These are phyloP conservation scores for Mentha longifolia DNA, from an alignment of 257 asterid genomes.

Conservation along the genomic window DNA sequence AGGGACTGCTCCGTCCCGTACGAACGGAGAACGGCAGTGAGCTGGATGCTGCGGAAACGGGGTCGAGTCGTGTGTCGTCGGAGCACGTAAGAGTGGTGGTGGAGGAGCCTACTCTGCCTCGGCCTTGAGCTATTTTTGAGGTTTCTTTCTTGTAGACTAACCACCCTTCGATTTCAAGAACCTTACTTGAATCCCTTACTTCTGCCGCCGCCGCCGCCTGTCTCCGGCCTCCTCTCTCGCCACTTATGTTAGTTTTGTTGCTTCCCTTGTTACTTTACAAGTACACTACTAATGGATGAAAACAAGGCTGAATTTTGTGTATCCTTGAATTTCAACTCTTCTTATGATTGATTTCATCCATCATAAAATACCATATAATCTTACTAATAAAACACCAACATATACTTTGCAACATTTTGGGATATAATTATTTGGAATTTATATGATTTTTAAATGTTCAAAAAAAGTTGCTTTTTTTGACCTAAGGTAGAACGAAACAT, in stretches of 20 bases:
- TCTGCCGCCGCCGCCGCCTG: neutral
- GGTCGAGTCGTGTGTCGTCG: conserved; percentile 36
- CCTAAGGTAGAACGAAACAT: too few relatives aligned
- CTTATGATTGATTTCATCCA: neutral
- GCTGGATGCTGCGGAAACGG: conserved; percentile 37
- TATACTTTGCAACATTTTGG: too few relatives aligned
- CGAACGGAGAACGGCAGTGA: conserved; percentile 51
- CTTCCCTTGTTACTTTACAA: conserved; percentile 11
- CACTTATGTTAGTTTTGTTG: conserved; percentile 5
- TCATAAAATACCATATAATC: too few relatives aligned
- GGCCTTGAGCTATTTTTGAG: conserved; percentile 36
- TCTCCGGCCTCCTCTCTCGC: neutral
- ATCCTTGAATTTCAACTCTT: conserved; percentile 1
- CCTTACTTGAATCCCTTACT: conserved; percentile 16
- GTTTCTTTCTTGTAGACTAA: conserved; percentile 24
- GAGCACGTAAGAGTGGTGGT: conserved; percentile 57
- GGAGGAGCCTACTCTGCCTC: conserved; percentile 46
- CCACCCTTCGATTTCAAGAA: conserved; percentile 25
- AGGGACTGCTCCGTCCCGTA: conserved; percentile 73
- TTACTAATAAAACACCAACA: too few relatives aligned
- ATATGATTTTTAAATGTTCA: too few relatives aligned
- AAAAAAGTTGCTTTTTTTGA: too few relatives aligned
- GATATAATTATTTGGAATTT: too few relatives aligned
- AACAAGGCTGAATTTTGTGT: conserved; percentile 7
- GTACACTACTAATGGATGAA: conserved; percentile 21